Evolutionary conservation across 176 grass and related monocot species (phyloP).

Genomic region (Oryza brachyantha): DNA sequence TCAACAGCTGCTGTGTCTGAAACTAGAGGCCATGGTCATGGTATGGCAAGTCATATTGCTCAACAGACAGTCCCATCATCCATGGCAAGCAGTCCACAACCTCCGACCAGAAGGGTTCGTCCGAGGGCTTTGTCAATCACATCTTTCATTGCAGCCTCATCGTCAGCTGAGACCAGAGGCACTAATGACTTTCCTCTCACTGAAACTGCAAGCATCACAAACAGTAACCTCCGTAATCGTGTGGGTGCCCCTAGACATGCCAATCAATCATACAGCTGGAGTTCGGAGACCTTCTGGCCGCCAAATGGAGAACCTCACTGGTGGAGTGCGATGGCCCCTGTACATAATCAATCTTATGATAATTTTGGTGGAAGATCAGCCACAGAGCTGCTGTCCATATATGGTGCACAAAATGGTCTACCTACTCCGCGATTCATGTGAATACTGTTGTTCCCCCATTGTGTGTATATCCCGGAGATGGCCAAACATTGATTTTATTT

Average conservation of each 20-base stretch:
- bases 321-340: conserved; percentile 38
- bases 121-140: conserved; percentile 35
- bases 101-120: conserved; percentile 25
- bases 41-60: conserved; percentile 13
- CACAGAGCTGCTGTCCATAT: conserved; percentile 4
- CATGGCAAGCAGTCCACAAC: not conserved
- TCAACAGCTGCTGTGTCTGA: not conserved
- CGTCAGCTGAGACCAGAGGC: conserved; percentile 10
- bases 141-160: conserved; percentile 34
- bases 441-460: not conserved
- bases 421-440: conserved; percentile 32
- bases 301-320: conserved; percentile 32
- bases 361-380: conserved; percentile 18
- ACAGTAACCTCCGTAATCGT: conserved; percentile 23
- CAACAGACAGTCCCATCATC: conserved; percentile 26
- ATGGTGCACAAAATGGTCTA: conserved; percentile 31
- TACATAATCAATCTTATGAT: conserved; percentile 28
- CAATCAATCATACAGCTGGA: conserved; percentile 26
- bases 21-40: conserved; percentile 15
- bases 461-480: not conserved
- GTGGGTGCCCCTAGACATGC: conserved; percentile 16
- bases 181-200: conserved; percentile 19
- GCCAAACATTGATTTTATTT: not conserved
- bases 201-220: conserved; percentile 8
- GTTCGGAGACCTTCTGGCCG: conserved; percentile 13